These are phyloP conservation scores for Candolleomyces eurysporus DNA, from an alignment of 768 basidiomycete genomes.

Conservation along the genomic window DNA sequence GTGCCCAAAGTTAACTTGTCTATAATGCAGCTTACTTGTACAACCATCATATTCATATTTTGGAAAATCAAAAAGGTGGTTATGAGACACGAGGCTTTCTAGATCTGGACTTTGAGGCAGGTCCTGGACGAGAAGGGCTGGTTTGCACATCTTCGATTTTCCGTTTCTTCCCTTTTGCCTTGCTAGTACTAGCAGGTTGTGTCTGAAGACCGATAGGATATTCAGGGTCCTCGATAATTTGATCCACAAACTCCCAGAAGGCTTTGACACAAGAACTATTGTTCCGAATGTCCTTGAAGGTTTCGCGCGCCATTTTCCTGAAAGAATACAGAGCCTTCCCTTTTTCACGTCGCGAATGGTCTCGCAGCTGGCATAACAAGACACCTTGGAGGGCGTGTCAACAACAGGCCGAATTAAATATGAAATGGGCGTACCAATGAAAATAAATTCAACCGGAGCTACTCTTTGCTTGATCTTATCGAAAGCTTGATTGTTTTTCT, in stretches of 20 bases:
- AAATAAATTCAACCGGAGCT: conserved; percentile 77
- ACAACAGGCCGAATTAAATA: background rate
- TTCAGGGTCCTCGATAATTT: conserved; percentile 2
- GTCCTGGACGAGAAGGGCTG: conserved; percentile 35
- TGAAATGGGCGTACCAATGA: conserved; percentile 55
- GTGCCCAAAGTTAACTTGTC: no score
- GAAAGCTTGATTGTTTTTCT: conserved; percentile 46
- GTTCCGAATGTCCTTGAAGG: conserved; percentile 63
- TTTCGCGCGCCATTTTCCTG: conserved; percentile 51
- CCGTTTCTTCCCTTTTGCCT: conserved; percentile 21
- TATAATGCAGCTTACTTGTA: no score
- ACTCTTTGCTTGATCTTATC: conserved; percentile 49
- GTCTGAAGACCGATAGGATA: background rate
- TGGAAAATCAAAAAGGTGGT: background rate
- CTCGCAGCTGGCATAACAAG: conserved; percentile 55
- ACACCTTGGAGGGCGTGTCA: conserved; percentile 48
- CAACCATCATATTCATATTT: no score
- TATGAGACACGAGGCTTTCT: background rate
- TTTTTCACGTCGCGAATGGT: conserved; percentile 40
- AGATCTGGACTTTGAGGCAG: conserved; percentile 25
- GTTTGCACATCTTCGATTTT: background rate
- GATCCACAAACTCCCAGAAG: conserved; percentile 45
- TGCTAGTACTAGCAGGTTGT: conserved; percentile 6
- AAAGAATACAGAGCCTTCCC: conserved; percentile 58
- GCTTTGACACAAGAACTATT: conserved; percentile 54